Conservation (phyloP, 2,329 filamentous ascomycete species). For the Pestalotiopsis sp. region DNA sequence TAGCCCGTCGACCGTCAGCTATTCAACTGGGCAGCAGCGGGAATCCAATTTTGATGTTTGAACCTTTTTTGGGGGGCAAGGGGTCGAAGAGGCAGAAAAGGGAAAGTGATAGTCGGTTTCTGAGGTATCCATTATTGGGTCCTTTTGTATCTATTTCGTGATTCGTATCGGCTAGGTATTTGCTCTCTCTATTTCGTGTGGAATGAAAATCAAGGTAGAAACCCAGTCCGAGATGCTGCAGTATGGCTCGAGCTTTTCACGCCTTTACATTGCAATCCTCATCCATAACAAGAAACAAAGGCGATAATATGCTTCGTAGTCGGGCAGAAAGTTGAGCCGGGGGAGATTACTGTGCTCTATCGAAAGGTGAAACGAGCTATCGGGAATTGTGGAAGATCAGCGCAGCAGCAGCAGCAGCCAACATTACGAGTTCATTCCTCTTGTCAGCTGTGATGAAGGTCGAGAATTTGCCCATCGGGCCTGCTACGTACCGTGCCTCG, state of each 20-base stretch:
- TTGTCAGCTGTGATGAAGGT: background rate
- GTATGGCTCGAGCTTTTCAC: slow-evolving; percentile 3
- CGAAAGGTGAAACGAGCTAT: slow-evolving; percentile 5
- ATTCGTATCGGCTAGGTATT: background rate
- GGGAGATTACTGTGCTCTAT: background rate
- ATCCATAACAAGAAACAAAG: background rate
- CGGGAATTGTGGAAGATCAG: background rate
- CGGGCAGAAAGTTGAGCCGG: slow-evolving; percentile 3
- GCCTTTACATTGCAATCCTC: background rate
- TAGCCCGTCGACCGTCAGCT: background rate
- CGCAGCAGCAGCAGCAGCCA: background rate
- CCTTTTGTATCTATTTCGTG: background rate
- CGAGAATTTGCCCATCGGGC: background rate
- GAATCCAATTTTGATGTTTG: background rate
- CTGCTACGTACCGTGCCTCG: background rate
- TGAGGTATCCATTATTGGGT: background rate
- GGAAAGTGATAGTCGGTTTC: slow-evolving; percentile 3
- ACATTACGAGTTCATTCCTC: background rate
- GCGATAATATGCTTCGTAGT: background rate
- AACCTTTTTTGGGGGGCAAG: too few relatives aligned
- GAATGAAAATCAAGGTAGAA: background rate
- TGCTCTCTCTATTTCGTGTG: background rate
- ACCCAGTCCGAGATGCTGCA: background rate
- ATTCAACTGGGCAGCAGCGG: background rate
- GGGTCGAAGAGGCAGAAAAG: background rate